Evolutionary conservation across 2,329 filamentous ascomycete species (phyloP).

Genomic region (Aspergillus viridinutans): DNA sequence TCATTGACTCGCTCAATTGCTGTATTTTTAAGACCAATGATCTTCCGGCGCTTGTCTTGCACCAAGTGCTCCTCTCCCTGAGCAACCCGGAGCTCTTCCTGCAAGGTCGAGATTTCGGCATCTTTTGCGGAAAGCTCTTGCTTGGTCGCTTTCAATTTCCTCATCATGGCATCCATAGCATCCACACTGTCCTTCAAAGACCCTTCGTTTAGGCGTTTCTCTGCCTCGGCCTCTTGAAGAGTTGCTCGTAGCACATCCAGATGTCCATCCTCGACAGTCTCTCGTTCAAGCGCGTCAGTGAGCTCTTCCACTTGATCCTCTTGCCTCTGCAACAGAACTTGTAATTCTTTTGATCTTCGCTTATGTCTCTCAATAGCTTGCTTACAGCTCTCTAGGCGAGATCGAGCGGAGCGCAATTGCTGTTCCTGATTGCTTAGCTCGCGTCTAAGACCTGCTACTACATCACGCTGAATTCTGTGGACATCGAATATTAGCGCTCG

Average conservation of each 20-base stretch:
- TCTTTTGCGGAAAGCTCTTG: conserved; percentile 35
- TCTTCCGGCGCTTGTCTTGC: conserved; percentile 49
- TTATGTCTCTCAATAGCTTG: conserved; percentile 50
- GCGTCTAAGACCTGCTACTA: conserved; percentile 50
- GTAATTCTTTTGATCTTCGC: conserved; percentile 46
- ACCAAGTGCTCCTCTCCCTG: conserved; percentile 50
- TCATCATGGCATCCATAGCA: conserved; percentile 43
- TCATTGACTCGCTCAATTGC: conserved; percentile 52
- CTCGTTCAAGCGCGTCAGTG: conserved; percentile 59
- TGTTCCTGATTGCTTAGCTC: conserved; percentile 53
- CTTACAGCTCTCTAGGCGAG: conserved; percentile 48
- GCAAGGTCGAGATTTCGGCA: conserved; percentile 29
- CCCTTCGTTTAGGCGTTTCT: conserved; percentile 39
- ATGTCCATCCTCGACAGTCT: conserved; percentile 60
- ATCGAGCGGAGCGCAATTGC: conserved; percentile 46
- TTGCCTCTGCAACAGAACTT: conserved; percentile 54
- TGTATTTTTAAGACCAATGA: conserved; percentile 59
- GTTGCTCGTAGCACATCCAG: conserved; percentile 57
- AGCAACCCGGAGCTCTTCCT: conserved; percentile 52
- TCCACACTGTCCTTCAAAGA: conserved; percentile 48
- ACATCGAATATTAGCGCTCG: conserved; percentile 2
- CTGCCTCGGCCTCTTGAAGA: conserved; percentile 55
- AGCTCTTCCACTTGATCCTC: conserved; percentile 62
- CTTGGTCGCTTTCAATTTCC: conserved; percentile 31
- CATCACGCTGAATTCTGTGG: conserved; percentile 43